Conservation (phyloP, 805 yeast species). For the Sugiyamaella valdiviana region DNA sequence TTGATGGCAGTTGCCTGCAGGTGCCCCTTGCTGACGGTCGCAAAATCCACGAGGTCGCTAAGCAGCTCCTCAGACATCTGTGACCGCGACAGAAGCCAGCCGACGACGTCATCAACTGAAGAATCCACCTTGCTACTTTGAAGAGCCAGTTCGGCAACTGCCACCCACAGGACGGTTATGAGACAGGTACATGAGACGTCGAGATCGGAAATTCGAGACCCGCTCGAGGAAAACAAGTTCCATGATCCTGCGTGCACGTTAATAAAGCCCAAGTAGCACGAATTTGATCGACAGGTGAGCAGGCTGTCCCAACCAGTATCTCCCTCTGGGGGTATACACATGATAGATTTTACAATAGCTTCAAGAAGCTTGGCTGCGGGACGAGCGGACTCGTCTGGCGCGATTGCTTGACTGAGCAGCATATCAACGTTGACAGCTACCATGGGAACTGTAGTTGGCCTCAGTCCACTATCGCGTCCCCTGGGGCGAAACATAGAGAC, state of each 20-base stretch:
- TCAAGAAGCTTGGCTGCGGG: not conserved
- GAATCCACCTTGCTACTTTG: not conserved
- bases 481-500: not conserved
- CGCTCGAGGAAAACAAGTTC: not conserved
- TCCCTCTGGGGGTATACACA: not conserved
- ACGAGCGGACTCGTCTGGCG: not conserved
- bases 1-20: not conserved
- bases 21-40: not conserved
- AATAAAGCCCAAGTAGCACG: not conserved
- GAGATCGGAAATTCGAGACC: not conserved
- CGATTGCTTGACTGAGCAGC: not conserved
- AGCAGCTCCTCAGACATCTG: not conserved
- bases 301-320: not conserved
- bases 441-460: not conserved
- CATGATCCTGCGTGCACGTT: not conserved
- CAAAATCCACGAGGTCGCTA: not conserved
- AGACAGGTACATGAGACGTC: not conserved
- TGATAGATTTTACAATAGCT: not conserved
- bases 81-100: not conserved
- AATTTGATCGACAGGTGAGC: not conserved
- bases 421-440: not conserved
- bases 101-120: not conserved
- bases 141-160: not conserved
- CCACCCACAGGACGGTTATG: not conserved
- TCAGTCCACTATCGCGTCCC: not conserved